A percentile compares a stretch with the other conserved stretches of the same genome.
Evolutionary conservation across 108 stramenopile genomes (phyloP).

Genomic region (Conticribra guillardii): DNA sequence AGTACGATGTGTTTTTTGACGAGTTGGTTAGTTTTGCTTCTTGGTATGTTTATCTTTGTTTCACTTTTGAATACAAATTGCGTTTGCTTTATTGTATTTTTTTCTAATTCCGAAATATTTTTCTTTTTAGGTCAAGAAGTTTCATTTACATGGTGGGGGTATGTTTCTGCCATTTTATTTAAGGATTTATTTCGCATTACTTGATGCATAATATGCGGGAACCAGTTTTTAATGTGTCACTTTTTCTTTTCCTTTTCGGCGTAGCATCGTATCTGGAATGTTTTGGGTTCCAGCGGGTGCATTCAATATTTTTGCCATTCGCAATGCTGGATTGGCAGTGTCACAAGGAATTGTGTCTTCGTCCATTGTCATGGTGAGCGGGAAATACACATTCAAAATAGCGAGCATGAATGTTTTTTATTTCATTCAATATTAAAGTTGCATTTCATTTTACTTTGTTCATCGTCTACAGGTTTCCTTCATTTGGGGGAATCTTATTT

Average conservation of each 20-base stretch:
- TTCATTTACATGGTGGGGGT: conserved; percentile 58
- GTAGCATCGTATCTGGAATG: conserved; percentile 53
- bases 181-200: too few relatives aligned
- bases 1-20: conserved; percentile 50
- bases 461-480: conserved; percentile 52
- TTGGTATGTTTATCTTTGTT: conserved; percentile 3
- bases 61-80: not conserved
- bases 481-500: conserved; percentile 73
- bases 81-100: too few relatives aligned
- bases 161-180: too few relatives aligned
- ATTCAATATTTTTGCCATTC: conserved; percentile 77
- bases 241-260: too few relatives aligned
- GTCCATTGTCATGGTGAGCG: conserved; percentile 69
- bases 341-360: conserved; percentile 73
- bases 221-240: too few relatives aligned
- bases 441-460: not conserved
- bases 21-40: conserved; percentile 41
- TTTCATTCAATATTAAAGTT: not conserved
- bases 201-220: too few relatives aligned
- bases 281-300: conserved; percentile 81
- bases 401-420: not conserved
- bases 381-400: too few relatives aligned
- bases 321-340: conserved; percentile 79
- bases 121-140: conserved; percentile 26
- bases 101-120: too few relatives aligned